Conservation (phyloP, 2,329 filamentous ascomycete species). For the Xylaria polymorpha region DNA sequence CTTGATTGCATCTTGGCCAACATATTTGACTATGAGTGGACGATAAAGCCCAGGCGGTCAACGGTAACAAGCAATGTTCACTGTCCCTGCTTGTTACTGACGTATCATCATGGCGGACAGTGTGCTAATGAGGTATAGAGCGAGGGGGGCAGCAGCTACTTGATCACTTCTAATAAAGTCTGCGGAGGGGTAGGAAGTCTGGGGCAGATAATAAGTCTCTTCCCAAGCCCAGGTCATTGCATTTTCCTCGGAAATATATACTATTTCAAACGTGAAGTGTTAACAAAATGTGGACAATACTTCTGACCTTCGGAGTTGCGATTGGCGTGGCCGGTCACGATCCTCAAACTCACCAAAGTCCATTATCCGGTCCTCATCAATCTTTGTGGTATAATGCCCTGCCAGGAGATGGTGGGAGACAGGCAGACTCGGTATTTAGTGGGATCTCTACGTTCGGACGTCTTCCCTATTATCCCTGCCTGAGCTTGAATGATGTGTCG, state of each 20-base stretch:
- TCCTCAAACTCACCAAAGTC: slow-evolving; percentile 66
- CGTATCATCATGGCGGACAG: slow-evolving; percentile 18
- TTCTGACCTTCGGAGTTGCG: slow-evolving; percentile 57
- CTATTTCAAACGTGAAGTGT: neutral
- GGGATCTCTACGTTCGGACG: slow-evolving; percentile 89
- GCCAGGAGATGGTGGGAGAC: slow-evolving; percentile 85
- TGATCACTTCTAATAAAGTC: slow-evolving; percentile 5
- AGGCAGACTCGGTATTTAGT: slow-evolving; percentile 90
- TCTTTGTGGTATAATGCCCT: slow-evolving; percentile 85
- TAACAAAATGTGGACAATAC: slow-evolving; percentile 40
- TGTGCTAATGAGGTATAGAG: slow-evolving; percentile 9
- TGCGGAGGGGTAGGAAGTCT: neutral
- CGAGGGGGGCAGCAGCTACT: slow-evolving; percentile 12
- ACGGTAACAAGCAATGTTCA: slow-evolving; percentile 16
- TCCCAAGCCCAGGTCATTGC: neutral
- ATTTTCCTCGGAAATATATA: neutral
- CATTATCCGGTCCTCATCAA: slow-evolving; percentile 75
- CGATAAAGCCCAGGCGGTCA: slow-evolving; percentile 23
- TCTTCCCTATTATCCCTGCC: slow-evolving; percentile 80
- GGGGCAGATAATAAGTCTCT: neutral
- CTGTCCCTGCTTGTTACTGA: slow-evolving; percentile 5
- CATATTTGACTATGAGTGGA: slow-evolving; percentile 42
- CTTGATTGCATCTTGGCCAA: slow-evolving; percentile 37
- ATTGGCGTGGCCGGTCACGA: slow-evolving; percentile 69
- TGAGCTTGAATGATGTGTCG: slow-evolving; percentile 74